phyloP scores from a whole-genome alignment of 108 stramenopile genomes.

The Conticribra guillardii region DNA sequence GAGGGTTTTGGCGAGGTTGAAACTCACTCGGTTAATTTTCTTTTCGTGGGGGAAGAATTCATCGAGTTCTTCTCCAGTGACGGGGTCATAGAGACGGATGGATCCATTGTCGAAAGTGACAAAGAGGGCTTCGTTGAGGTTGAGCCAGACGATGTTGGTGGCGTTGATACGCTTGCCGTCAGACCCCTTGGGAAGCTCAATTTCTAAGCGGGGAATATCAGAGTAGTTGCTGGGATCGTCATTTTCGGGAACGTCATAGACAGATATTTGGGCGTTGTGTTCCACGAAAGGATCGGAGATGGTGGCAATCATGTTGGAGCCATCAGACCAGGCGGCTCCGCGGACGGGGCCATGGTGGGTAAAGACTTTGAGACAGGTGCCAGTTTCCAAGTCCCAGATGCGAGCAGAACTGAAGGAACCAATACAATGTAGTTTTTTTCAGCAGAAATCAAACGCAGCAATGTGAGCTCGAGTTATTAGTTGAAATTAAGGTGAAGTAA shows the following conservation, averaged over 20 bases:
- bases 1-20: constrained; percentile 94
- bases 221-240: constrained; percentile 55
- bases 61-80: constrained; percentile 83
- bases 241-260: constrained; percentile 85
- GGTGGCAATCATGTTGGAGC: constrained; percentile 91
- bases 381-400: constrained; percentile 93
- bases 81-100: constrained; percentile 89
- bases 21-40: constrained; percentile 91
- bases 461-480: too few relatives aligned
- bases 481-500: too few relatives aligned
- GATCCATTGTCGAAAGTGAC: constrained; percentile 94
- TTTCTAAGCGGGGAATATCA: constrained; percentile 74
- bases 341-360: constrained; percentile 92
- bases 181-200: constrained; percentile 81
- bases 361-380: constrained; percentile 86
- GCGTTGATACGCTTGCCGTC: constrained; percentile 78
- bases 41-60: constrained; percentile 87
- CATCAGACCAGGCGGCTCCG: constrained; percentile 93
- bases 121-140: constrained; percentile 90
- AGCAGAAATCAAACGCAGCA: too few relatives aligned
- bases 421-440: neutral
- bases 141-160: constrained; percentile 91
- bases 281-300: constrained; percentile 96
- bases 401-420: constrained; percentile 50
- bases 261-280: constrained; percentile 88